phyloP scores from a whole-genome alignment of 768 basidiomycete species.

The Kockovaella imperatae region DNA sequence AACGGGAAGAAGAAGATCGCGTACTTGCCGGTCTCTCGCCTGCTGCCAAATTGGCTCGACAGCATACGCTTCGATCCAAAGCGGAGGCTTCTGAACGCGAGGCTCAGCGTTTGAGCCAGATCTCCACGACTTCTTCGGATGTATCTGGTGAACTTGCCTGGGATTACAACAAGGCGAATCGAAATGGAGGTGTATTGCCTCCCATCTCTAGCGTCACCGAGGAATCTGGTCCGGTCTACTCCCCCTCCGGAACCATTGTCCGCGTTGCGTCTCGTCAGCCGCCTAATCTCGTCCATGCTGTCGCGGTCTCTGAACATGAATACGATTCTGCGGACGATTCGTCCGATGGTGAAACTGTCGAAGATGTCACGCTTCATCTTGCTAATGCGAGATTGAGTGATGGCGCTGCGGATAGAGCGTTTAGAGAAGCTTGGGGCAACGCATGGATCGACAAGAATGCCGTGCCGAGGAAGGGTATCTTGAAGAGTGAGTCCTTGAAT shows the following conservation, averaged over 20 bases:
- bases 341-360: constrained; percentile 46
- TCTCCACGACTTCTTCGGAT: neutral
- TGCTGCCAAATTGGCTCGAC: constrained; percentile 78
- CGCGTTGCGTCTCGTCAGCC: constrained; percentile 51
- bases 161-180: constrained; percentile 64
- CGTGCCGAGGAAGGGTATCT: constrained; percentile 68
- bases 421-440: constrained; percentile 63
- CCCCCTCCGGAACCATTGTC: constrained; percentile 17
- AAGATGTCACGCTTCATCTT: constrained; percentile 40
- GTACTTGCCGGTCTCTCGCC: constrained; percentile 72
- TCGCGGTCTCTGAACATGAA: constrained; percentile 48
- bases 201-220: constrained; percentile 4
- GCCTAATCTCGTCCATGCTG: constrained; percentile 45
- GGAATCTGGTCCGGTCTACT: neutral
- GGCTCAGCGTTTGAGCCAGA: constrained; percentile 34
- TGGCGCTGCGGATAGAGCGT: constrained; percentile 47
- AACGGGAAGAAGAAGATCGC: constrained; percentile 47
- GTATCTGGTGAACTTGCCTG: constrained; percentile 49
- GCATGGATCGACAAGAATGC: constrained; percentile 57
- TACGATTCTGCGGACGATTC: constrained; percentile 56
- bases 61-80: constrained; percentile 75
- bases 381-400: constrained; percentile 17
- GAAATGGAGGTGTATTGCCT: constrained; percentile 1
- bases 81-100: constrained; percentile 59
- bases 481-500: constrained; percentile 63